phyloP scores from a whole-genome alignment of 2,329 filamentous ascomycete species.

The Cercospora janseana region DNA sequence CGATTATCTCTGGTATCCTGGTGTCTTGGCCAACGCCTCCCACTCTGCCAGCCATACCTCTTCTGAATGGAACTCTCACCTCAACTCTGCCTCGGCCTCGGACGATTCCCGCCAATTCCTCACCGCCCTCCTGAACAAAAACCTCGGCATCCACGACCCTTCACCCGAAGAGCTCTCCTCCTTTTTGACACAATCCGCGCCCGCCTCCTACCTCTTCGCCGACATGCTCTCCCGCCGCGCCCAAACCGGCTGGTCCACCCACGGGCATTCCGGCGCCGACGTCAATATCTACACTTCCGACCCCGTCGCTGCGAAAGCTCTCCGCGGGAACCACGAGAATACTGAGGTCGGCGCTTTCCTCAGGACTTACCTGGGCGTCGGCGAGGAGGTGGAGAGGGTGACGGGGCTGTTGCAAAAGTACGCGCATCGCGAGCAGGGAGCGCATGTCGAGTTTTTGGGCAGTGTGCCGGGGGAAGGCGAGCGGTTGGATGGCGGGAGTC shows the following conservation, averaged over 20 bases:
- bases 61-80: conserved; percentile 59
- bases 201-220: conserved; percentile 63
- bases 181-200: conserved; percentile 57
- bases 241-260: conserved; percentile 89
- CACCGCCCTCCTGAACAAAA: conserved; percentile 64
- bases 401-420: conserved; percentile 71
- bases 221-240: conserved; percentile 85
- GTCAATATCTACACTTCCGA: conserved; percentile 94
- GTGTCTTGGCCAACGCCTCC: conserved; percentile 75
- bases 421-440: conserved; percentile 37
- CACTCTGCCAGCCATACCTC: conserved; percentile 70
- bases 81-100: conserved; percentile 41
- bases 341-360: conserved; percentile 86
- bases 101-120: conserved; percentile 65
- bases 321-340: conserved; percentile 90
- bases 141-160: conserved; percentile 72
- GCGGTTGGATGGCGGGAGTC: conserved; percentile 48
- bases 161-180: conserved; percentile 66
- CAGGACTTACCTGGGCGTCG: conserved; percentile 71
- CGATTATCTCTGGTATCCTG: conserved; percentile 76
- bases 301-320: conserved; percentile 57
- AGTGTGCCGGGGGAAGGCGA: conserved; percentile 42
- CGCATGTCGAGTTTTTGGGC: conserved; percentile 47
- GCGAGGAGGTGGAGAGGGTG: conserved; percentile 75
- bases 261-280: conserved; percentile 84